phyloP scores from a whole-genome alignment of 2,329 filamentous ascomycete species.

The Neofusicoccum umdonicola region DNA sequence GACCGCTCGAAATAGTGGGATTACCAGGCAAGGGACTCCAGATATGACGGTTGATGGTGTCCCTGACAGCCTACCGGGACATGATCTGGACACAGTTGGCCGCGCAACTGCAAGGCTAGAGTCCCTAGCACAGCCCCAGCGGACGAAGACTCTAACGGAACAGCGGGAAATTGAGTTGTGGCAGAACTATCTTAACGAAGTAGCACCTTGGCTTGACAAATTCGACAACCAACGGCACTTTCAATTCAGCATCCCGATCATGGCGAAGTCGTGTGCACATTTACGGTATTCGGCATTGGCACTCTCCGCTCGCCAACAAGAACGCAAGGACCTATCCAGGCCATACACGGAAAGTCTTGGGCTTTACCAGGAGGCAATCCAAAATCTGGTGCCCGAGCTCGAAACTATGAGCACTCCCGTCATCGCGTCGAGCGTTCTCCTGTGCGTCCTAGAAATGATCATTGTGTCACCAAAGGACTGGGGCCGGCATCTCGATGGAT shows the following conservation, averaged over 20 bases:
- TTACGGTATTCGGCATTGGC: conserved; percentile 55
- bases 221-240: conserved; percentile 57
- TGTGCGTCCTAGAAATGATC: conserved; percentile 51
- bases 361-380: conserved; percentile 56
- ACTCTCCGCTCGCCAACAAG: conserved; percentile 55
- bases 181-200: conserved; percentile 50
- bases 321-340: conserved; percentile 48
- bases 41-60: conserved; percentile 7
- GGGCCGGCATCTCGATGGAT: conserved; percentile 57
- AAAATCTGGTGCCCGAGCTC: conserved; percentile 43
- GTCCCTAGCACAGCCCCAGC: neutral
- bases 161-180: conserved; percentile 22
- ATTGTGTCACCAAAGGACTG: conserved; percentile 51
- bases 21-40: conserved; percentile 19
- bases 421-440: conserved; percentile 48
- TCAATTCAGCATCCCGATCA: conserved; percentile 49
- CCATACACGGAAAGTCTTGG: conserved; percentile 52
- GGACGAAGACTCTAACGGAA: conserved; percentile 13
- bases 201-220: conserved; percentile 58
- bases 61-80: neutral
- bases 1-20: conserved; percentile 20
- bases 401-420: conserved; percentile 46
- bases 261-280: conserved; percentile 50
- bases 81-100: neutral
- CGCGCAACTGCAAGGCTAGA: conserved; percentile 6